phyloP scores from a whole-genome alignment of 2,329 filamentous ascomycete genomes.

The Aspergillus versicolor region DNA sequence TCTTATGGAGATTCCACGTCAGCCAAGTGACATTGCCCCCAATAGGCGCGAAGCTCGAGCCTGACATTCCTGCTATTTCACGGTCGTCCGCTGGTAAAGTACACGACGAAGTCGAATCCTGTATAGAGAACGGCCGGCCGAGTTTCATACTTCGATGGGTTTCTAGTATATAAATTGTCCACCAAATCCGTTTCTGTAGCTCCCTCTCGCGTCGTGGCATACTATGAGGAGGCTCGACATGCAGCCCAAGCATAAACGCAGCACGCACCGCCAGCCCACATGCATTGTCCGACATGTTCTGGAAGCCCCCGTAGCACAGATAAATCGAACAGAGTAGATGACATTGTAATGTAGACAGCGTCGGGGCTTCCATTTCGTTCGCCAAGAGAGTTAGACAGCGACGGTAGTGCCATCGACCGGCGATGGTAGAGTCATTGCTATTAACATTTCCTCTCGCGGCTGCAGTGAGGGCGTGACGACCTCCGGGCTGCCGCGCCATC shows the following conservation, averaged over 20 bases:
- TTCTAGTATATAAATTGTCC: conserved; percentile 14
- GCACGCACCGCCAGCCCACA: background rate
- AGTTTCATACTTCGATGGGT: conserved; percentile 19
- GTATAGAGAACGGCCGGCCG: conserved; percentile 16
- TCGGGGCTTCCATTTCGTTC: conserved; percentile 6
- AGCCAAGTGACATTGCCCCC: conserved; percentile 18
- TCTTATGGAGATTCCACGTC: conserved; percentile 16
- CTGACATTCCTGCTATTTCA: conserved; percentile 4
- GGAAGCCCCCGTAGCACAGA: conserved; percentile 2
- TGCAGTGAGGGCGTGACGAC: background rate
- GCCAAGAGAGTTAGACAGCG: conserved; percentile 1
- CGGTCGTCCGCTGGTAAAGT: conserved; percentile 12
- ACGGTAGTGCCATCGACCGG: conserved; percentile 8
- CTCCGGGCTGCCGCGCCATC: background rate
- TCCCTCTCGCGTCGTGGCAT: background rate
- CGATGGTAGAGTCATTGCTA: background rate
- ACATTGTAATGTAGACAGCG: conserved; percentile 5
- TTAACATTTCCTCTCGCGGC: background rate
- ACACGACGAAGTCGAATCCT: background rate
- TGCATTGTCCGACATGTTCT: conserved; percentile 5
- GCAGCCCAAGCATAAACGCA: conserved; percentile 1
- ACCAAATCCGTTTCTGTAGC: conserved; percentile 3
- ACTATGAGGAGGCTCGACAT: background rate
- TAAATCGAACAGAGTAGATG: conserved; percentile 5
- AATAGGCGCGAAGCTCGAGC: conserved; percentile 16